Evolutionary conservation across 192 early-diverging fungal species (phyloP).

Genomic region (Backusella tuberculispora): DNA sequence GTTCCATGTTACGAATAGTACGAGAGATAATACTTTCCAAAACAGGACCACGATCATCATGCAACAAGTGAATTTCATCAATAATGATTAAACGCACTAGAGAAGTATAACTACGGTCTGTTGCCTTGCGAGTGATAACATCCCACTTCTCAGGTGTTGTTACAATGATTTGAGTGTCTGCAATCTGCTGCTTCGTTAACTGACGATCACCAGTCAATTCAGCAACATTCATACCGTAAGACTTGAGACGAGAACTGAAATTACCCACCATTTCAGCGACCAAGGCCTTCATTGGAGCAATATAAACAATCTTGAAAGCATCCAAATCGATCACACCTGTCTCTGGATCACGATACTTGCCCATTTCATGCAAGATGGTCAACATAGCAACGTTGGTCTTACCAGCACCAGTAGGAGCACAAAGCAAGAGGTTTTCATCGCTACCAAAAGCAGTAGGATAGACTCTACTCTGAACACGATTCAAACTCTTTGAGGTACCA

Average conservation of each 20-base stretch:
- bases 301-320: constrained; percentile 96
- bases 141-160: constrained; percentile 99
- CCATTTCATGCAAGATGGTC: constrained; percentile 89
- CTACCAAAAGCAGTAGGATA: constrained; percentile 84
- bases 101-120: constrained; percentile 93
- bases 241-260: constrained; percentile 73
- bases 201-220: constrained; percentile 98
- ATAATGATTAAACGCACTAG: constrained; percentile 81
- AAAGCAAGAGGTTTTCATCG: constrained; percentile 97
- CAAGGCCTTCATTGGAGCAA: constrained; percentile 99
- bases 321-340: constrained; percentile 80
- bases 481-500: constrained; percentile 73
- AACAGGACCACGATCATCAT: constrained; percentile 97
- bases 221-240: constrained; percentile 87
- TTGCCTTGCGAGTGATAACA: constrained; percentile 95
- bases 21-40: constrained; percentile 91
- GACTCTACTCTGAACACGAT: constrained; percentile 89
- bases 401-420: constrained; percentile 97
- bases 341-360: constrained; percentile 72
- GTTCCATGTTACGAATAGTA: constrained; percentile 85
- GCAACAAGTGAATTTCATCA: constrained; percentile 96
- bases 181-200: constrained; percentile 95
- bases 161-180: constrained; percentile 95
- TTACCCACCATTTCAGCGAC: constrained; percentile 98
- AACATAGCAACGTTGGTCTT: constrained; percentile 99